These are phyloP conservation scores for Linnemannia hyalina DNA, from an alignment of 192 early-diverging fungal genomes.

Conservation along the genomic window DNA sequence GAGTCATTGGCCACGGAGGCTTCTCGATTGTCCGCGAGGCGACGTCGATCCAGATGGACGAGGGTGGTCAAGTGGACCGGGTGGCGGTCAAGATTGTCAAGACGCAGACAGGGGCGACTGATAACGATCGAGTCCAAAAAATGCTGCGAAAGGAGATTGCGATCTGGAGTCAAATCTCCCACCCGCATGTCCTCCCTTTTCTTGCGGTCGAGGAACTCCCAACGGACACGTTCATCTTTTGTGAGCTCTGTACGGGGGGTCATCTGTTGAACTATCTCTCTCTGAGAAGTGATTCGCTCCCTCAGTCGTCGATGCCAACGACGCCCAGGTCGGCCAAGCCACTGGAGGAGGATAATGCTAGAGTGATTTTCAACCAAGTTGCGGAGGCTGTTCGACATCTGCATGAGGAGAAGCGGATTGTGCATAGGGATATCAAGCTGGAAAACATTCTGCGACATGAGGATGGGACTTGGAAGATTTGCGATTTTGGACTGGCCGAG, in stretches of 20 bases:
- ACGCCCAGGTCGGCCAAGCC: slow-evolving; percentile 6
- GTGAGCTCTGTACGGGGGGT: slow-evolving; percentile 75
- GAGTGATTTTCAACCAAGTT: slow-evolving; percentile 79
- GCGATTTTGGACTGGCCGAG: slow-evolving; percentile 90
- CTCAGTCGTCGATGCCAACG: background rate
- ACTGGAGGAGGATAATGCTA: slow-evolving; percentile 66
- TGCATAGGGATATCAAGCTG: slow-evolving; percentile 93
- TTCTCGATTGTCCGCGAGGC: slow-evolving; percentile 84
- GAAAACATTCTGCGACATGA: slow-evolving; percentile 89
- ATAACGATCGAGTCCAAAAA: slow-evolving; percentile 59
- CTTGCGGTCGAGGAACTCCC: slow-evolving; percentile 77
- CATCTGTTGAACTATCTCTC: slow-evolving; percentile 71
- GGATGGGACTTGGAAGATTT: slow-evolving; percentile 78
- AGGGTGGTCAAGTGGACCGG: background rate
- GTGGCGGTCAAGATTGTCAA: slow-evolving; percentile 82
- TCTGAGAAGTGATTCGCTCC: slow-evolving; percentile 25
- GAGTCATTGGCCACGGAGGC: slow-evolving; percentile 79
- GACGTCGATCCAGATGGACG: slow-evolving; percentile 35
- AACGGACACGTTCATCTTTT: slow-evolving; percentile 78
- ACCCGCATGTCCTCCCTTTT: slow-evolving; percentile 77
- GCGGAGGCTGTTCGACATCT: slow-evolving; percentile 83
- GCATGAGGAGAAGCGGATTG: slow-evolving; percentile 79
- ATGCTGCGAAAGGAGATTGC: slow-evolving; percentile 74
- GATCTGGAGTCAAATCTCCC: slow-evolving; percentile 76
- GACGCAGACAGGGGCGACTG: slow-evolving; percentile 55